Conservation (phyloP, 345 rosid genomes). For the Salix koriyanagi region DNA sequence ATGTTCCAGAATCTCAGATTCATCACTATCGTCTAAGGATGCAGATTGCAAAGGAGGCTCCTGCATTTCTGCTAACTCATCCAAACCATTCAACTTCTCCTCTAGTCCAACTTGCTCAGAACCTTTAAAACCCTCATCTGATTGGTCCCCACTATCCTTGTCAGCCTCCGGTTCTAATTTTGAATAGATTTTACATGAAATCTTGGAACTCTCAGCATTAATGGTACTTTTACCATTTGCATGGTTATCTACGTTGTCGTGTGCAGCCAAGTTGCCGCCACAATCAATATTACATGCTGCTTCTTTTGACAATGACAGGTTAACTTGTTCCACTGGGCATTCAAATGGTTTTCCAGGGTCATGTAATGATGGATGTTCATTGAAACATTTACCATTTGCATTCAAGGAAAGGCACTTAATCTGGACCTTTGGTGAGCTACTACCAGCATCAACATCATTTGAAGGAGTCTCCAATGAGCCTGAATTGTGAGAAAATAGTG, state of each 20-base stretch:
- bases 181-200: slow-evolving; percentile 21
- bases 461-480: slow-evolving; percentile 30
- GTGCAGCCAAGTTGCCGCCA: neutral
- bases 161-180: slow-evolving; percentile 35
- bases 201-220: slow-evolving; percentile 4
- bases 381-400: slow-evolving; percentile 6
- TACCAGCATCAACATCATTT: slow-evolving; percentile 24
- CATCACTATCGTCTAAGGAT: slow-evolving; percentile 65
- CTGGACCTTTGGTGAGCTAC: slow-evolving; percentile 22
- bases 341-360: neutral
- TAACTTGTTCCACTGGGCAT: neutral
- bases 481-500: slow-evolving; percentile 30
- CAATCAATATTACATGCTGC: slow-evolving; percentile 1
- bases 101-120: slow-evolving; percentile 34
- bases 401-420: slow-evolving; percentile 8
- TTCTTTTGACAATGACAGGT: slow-evolving; percentile 3
- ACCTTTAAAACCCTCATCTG: slow-evolving; percentile 27
- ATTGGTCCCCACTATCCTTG: slow-evolving; percentile 25
- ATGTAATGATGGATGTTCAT: slow-evolving; percentile 1
- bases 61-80: slow-evolving; percentile 30
- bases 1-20: slow-evolving; percentile 71
- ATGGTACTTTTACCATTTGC: slow-evolving; percentile 3
- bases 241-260: neutral
- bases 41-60: slow-evolving; percentile 37
- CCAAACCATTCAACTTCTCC: slow-evolving; percentile 35